phyloP scores from a whole-genome alignment of 1,139 yeast genomes.

The Lodderomyces orthopsilosis region DNA sequence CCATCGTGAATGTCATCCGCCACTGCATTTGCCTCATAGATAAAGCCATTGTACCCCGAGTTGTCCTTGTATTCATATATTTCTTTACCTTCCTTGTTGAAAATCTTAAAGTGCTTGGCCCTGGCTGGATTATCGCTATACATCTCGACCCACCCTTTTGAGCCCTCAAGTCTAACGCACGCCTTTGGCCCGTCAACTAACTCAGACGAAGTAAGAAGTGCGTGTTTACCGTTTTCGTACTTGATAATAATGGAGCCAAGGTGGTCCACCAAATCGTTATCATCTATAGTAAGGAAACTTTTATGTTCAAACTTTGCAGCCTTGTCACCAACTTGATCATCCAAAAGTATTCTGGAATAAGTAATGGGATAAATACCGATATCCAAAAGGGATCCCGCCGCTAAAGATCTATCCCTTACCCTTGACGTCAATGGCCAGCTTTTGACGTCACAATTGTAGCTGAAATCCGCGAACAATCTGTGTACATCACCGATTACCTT shows the following conservation, averaged over 20 bases:
- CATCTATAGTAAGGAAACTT: slow-evolving; percentile 32
- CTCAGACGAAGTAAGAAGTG: slow-evolving; percentile 33
- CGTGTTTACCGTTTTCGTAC: slow-evolving; percentile 36
- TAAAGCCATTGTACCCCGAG: slow-evolving; percentile 41
- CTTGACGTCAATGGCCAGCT: slow-evolving; percentile 27
- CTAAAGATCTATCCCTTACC: slow-evolving; percentile 44
- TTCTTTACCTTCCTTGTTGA: slow-evolving; percentile 21
- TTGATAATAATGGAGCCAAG: slow-evolving; percentile 32
- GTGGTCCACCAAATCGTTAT: slow-evolving; percentile 34
- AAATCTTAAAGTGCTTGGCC: slow-evolving; percentile 27
- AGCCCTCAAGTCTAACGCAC: slow-evolving; percentile 37
- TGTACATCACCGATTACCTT: slow-evolving; percentile 46
- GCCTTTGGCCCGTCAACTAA: slow-evolving; percentile 28
- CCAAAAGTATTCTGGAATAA: slow-evolving; percentile 41
- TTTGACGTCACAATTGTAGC: slow-evolving; percentile 30
- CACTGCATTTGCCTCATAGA: slow-evolving; percentile 52
- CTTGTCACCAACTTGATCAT: slow-evolving; percentile 27
- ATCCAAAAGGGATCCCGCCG: slow-evolving; percentile 62
- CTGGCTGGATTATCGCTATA: slow-evolving; percentile 36
- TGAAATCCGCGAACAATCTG: slow-evolving; percentile 40
- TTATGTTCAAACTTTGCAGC: slow-evolving; percentile 27
- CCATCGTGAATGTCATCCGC: slow-evolving; percentile 42
- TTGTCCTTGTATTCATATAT: slow-evolving; percentile 27
- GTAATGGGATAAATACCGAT: slow-evolving; percentile 59
- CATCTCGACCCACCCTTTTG: slow-evolving; percentile 35